Conservation (phyloP, 2,329 filamentous ascomycete species). For the Xylaria sp. region DNA sequence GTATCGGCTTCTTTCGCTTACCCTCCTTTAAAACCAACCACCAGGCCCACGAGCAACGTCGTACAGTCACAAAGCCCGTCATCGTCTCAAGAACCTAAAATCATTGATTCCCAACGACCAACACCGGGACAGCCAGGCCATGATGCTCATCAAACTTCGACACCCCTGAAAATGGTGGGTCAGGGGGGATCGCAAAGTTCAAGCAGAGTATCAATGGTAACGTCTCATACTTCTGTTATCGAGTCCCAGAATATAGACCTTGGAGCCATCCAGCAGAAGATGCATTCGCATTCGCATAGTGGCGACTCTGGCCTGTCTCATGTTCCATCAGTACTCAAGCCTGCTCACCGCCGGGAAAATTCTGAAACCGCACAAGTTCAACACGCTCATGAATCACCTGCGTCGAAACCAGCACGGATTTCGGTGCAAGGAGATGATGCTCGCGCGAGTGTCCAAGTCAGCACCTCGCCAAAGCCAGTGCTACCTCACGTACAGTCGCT, state of each 20-base stretch:
- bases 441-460: conserved; percentile 22
- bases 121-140: conserved; percentile 1
- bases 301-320: conserved; percentile 10
- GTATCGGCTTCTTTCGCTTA: conserved; percentile 37
- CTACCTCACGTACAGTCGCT: conserved; percentile 9
- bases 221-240: conserved; percentile 30
- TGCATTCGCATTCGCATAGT: no score
- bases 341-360: conserved; percentile 14
- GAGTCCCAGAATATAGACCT: conserved; percentile 35
- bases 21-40: conserved; percentile 22
- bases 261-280: conserved; percentile 21
- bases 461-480: conserved; percentile 19
- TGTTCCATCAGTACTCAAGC: conserved; percentile 23
- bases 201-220: conserved; percentile 16
- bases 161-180: conserved; percentile 13
- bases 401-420: neutral
- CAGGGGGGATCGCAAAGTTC: conserved; percentile 8
- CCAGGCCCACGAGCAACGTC: neutral
- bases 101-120: conserved; percentile 11
- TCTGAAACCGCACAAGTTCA: neutral
- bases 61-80: neutral
- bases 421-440: conserved; percentile 4
- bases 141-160: conserved; percentile 29
- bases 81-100: conserved; percentile 12
- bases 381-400: neutral